Evolutionary conservation across 805 yeast species (phyloP).

Genomic region (Candida broadrunensis): DNA sequence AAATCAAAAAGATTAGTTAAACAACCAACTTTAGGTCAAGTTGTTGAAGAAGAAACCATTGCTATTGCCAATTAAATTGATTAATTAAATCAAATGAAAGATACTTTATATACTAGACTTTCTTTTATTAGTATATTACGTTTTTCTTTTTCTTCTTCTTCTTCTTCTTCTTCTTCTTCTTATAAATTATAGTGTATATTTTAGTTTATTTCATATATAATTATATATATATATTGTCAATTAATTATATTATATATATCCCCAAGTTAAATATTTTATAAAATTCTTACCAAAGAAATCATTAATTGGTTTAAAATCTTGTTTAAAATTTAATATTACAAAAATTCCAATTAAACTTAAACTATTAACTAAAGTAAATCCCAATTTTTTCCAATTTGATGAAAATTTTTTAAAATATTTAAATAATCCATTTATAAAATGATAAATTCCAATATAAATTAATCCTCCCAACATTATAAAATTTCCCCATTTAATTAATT

Average conservation of each 20-base stretch:
- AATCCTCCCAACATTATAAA: constrained; percentile 15
- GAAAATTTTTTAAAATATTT: constrained; percentile 42
- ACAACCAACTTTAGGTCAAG: constrained; percentile 62
- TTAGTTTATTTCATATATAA: too few relatives aligned
- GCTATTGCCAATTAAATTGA: neutral
- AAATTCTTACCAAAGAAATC: constrained; percentile 30
- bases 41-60: constrained; percentile 28
- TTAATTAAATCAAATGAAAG: too few relatives aligned
- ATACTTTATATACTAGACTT: too few relatives aligned
- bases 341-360: constrained; percentile 33
- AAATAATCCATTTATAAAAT: constrained; percentile 51
- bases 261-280: constrained; percentile 18
- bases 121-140: too few relatives aligned
- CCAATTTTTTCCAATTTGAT: constrained; percentile 37
- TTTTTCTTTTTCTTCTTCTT: too few relatives aligned
- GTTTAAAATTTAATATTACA: constrained; percentile 27
- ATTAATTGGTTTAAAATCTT: constrained; percentile 1
- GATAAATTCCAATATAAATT: constrained; percentile 46
- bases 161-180: too few relatives aligned
- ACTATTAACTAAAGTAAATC: constrained; percentile 40
- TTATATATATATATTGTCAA: neutral
- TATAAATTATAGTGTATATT: too few relatives aligned
- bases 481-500: constrained; percentile 4
- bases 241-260: neutral
- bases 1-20: constrained; percentile 64